Conservation (phyloP, 495 filamentous ascomycete species). For the Schizothecium vesticola region DNA sequence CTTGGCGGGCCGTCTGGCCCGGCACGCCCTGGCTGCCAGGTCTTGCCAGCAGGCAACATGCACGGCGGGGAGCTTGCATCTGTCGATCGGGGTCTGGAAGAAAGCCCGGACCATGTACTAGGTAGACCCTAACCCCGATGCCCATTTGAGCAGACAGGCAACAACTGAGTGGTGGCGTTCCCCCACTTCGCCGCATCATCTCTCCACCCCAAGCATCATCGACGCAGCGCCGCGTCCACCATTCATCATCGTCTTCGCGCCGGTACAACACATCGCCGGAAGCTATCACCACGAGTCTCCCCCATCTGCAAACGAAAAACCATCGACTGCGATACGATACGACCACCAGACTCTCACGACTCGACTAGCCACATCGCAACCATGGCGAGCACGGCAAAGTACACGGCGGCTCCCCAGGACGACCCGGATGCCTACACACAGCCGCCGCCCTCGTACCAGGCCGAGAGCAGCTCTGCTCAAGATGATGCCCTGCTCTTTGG, state of each 20-base stretch:
- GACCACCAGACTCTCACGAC: not conserved
- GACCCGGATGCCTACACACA: constrained; percentile 76
- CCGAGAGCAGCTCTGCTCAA: constrained; percentile 32
- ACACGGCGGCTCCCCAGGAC: constrained; percentile 64
- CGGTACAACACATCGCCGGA: not conserved
- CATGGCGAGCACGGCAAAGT: constrained; percentile 68
- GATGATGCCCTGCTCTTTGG: constrained; percentile 36
- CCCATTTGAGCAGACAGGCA: not conserved
- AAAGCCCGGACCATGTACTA: not conserved
- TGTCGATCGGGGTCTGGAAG: not conserved
- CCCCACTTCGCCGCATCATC: constrained; percentile 4
- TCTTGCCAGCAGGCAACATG: not conserved
- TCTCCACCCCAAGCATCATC: not conserved
- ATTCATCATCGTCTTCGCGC: not conserved
- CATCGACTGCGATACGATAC: not conserved
- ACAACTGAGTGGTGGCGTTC: not conserved
- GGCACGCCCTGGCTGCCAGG: not conserved
- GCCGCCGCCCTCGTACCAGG: constrained; percentile 76
- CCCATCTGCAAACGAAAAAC: not conserved
- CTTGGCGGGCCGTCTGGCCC: not conserved
- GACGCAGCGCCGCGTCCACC: not conserved
- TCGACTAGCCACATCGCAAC: constrained; percentile 1
- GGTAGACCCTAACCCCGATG: not conserved
- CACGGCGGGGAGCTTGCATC: not conserved
- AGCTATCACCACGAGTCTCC: not conserved